Evolutionary conservation across 768 basidiomycete species (phyloP).

Genomic region (Kwoniella sp.): DNA sequence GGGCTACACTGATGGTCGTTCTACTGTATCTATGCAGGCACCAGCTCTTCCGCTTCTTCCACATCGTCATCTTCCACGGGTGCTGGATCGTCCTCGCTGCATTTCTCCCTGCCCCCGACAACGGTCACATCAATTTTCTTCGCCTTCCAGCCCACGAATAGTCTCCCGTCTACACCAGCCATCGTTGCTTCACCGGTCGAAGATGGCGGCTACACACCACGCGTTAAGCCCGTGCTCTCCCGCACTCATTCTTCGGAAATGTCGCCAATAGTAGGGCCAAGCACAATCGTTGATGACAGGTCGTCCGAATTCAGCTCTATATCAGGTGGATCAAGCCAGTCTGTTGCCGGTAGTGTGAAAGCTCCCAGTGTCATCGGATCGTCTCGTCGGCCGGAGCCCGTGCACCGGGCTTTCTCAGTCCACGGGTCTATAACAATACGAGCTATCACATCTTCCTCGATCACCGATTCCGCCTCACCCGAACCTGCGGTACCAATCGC

Average conservation of each 20-base stretch:
- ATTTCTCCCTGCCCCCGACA: constrained; percentile 24
- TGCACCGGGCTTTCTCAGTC: constrained; percentile 43
- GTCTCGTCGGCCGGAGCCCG: constrained; percentile 30
- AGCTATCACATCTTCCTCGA: constrained; percentile 20
- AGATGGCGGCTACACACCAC: constrained; percentile 40
- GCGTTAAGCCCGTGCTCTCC: constrained; percentile 33
- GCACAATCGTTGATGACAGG: constrained; percentile 9
- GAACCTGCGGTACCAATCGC: not conserved
- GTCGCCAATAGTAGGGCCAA: constrained; percentile 7
- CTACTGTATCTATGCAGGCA: constrained; percentile 4
- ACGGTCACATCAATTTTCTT: constrained; percentile 36
- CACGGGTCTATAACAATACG: constrained; percentile 45
- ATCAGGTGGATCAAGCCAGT: constrained; percentile 29
- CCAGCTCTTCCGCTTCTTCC: constrained; percentile 35
- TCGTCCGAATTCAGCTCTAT: constrained; percentile 25
- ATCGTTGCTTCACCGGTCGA: not conserved
- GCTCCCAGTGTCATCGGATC: not conserved
- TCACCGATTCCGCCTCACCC: not conserved
- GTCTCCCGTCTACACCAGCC: constrained; percentile 13
- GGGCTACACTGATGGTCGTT: not conserved
- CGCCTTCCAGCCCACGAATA: constrained; percentile 38
- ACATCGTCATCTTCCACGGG: constrained; percentile 29
- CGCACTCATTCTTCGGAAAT: constrained; percentile 33
- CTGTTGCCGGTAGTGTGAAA: constrained; percentile 23
- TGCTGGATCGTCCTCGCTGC: constrained; percentile 24